Evolutionary conservation across 768 basidiomycete species (phyloP).

Genomic region (Suillus subalutaceus): DNA sequence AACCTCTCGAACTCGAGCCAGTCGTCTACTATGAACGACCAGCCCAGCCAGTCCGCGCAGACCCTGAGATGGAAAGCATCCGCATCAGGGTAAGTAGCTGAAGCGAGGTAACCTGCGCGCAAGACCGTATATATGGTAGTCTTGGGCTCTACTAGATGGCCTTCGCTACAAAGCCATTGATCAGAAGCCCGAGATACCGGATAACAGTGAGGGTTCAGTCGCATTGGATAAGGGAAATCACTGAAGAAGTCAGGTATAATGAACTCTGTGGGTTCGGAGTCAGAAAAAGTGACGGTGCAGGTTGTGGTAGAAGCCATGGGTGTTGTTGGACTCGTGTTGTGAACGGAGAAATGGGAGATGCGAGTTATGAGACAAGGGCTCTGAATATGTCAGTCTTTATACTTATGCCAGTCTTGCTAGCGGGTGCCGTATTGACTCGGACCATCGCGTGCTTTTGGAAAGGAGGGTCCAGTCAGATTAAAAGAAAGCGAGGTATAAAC

Average conservation of each 20-base stretch:
- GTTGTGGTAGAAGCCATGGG: no score
- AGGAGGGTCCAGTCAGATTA: no score
- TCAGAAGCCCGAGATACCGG: background rate
- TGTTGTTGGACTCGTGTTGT: no score
- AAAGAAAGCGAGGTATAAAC: no score
- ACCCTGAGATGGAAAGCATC: slow-evolving; percentile 31
- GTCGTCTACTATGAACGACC: no score
- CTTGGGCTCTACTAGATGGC: slow-evolving; percentile 5
- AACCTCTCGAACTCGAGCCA: no score
- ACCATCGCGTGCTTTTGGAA: no score
- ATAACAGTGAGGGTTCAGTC: background rate
- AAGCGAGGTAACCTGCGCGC: slow-evolving; percentile 60
- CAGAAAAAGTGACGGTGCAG: background rate
- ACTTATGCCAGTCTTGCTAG: no score
- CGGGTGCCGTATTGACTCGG: no score
- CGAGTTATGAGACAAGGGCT: no score
- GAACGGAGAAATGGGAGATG: no score
- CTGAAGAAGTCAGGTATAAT: background rate
- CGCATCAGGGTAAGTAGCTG: slow-evolving; percentile 58
- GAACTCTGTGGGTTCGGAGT: background rate
- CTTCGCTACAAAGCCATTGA: background rate
- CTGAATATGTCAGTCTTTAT: no score
- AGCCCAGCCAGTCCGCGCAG: slow-evolving; percentile 19
- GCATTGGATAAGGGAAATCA: background rate
- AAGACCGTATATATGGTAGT: slow-evolving; percentile 43